Evolutionary conservation across 192 early-diverging fungal species (phyloP), one percentile per base, ranked within the genome.

Genomic region (Polychytrium aggregatum): DNA sequence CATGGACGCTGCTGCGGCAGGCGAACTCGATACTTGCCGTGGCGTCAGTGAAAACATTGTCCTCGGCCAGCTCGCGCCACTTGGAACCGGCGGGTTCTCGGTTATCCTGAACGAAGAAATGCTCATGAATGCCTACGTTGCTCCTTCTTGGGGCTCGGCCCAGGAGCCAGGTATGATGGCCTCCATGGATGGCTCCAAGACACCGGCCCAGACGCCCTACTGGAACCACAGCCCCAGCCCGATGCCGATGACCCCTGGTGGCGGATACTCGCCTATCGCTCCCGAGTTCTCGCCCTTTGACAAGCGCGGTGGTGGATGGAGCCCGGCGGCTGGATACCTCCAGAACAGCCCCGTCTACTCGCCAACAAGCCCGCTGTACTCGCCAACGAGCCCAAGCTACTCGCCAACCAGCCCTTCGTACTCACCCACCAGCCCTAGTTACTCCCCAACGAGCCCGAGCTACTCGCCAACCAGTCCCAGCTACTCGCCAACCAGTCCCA

Each of bases 31-130:
- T 65, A 87, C 90, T 63, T 97, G 92, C 62, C 78, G 80, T 56
- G 95, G 95, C 41, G 95, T 98, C 29, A 88, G 90, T 2, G 95
- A 96, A 62, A 94, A 91, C 65, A 93, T 98, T 30, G 82, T 98
- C 74, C 73, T 98, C 34, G 95, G 95, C 37, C 92, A 98, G 72
- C 69, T 98, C 31, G 92, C 95, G 16, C 90, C 92, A 44, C 61
- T 98, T 37, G 95, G 95, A 44, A 92, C 95, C 0, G 92, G 92
- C 50, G 78, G 80, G 53, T 90, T 96, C 62, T 90, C 90, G 48
- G 79, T 98, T 41, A 73, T 92, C 70, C 71, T 98, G 55, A 87
- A 98, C 58, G 86, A 90, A 64, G 86, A 92, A 34, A 84, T 84
- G 85, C 67, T 98, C 27, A 79, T 78, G 50, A 73, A 76, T 5